Percentiles rank a stretch among this genome's conserved stretches.
These are phyloP conservation scores for Dendryphion nanum DNA, from an alignment of 2,329 filamentous ascomycete species.

Conservation along the genomic window DNA sequence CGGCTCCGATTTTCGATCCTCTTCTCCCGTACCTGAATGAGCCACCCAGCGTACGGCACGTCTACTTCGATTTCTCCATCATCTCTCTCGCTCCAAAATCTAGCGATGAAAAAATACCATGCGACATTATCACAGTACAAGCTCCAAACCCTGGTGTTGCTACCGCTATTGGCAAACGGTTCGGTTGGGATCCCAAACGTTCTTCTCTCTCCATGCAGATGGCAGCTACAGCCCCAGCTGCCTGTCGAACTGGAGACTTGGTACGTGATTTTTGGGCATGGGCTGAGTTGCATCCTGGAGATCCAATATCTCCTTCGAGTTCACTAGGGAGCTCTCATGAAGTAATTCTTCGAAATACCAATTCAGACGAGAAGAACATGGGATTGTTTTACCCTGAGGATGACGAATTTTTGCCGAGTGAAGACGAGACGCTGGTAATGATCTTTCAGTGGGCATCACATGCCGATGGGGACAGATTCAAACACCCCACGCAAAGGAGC, in stretches of 20 bases:
- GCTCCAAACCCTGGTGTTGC: constrained; percentile 21
- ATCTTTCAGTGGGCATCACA: constrained; percentile 29
- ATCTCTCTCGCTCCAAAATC: constrained; percentile 18
- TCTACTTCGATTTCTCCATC: constrained; percentile 24
- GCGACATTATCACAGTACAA: constrained; percentile 21
- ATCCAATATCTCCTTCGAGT: constrained; percentile 7
- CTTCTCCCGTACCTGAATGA: constrained; percentile 12
- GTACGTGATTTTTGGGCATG: constrained; percentile 29
- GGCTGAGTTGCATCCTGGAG: constrained; percentile 19
- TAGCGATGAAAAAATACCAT: constrained; percentile 16
- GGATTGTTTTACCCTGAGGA: constrained; percentile 16
- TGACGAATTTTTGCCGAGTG: neutral
- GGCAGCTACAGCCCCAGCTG: constrained; percentile 11
- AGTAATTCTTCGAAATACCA: constrained; percentile 12
- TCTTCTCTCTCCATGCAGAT: constrained; percentile 20
- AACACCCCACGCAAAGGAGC: constrained; percentile 25
- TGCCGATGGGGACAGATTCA: constrained; percentile 26
- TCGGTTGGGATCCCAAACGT: constrained; percentile 29
- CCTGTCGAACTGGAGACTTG: constrained; percentile 24
- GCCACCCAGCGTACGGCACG: constrained; percentile 19
- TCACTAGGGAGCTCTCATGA: constrained; percentile 2
- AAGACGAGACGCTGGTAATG: constrained; percentile 29
- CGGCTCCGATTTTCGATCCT: constrained; percentile 20
- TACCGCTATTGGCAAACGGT: constrained; percentile 26
- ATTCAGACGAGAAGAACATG: constrained; percentile 28